phyloP scores from a whole-genome alignment of 2,329 filamentous ascomycete species.

The Ustulina deusta region DNA sequence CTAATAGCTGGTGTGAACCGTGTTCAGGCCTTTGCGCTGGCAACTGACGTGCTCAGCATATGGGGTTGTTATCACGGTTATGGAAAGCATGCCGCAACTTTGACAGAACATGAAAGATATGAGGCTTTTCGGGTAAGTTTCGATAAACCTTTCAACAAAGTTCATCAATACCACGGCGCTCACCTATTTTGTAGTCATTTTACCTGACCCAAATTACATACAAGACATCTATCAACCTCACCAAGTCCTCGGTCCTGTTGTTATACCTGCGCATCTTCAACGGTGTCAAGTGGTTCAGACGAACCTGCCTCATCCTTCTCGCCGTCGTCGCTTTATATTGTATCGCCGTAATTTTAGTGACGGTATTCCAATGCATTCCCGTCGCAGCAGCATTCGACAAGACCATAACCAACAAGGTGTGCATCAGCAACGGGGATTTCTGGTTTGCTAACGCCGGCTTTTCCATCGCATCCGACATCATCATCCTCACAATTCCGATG shows the following conservation, averaged over 20 bases:
- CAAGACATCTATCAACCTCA: constrained; percentile 51
- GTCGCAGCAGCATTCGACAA: constrained; percentile 49
- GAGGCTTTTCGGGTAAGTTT: constrained; percentile 46
- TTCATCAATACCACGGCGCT: not conserved
- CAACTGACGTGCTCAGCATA: constrained; percentile 45
- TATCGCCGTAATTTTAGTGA: constrained; percentile 46
- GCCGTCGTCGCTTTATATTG: constrained; percentile 46
- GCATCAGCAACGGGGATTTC: constrained; percentile 54
- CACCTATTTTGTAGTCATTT: constrained; percentile 43
- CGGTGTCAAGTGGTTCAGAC: constrained; percentile 48
- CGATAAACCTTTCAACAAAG: not conserved
- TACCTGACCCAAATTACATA: constrained; percentile 52
- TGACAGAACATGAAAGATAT: constrained; percentile 41
- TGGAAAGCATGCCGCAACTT: constrained; percentile 41
- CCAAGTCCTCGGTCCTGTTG: constrained; percentile 51
- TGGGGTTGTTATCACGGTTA: constrained; percentile 49
- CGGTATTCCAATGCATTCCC: constrained; percentile 52
- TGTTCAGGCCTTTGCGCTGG: constrained; percentile 45
- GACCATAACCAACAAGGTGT: constrained; percentile 43
- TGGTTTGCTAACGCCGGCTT: constrained; percentile 59
- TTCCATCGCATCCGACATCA: constrained; percentile 56
- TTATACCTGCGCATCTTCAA: constrained; percentile 52
- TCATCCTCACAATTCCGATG: constrained; percentile 57
- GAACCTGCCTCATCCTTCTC: constrained; percentile 45
- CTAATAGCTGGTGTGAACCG: not conserved